These are phyloP conservation scores for Wickerhamiella australiensis DNA, from an alignment of 805 yeast genomes.

Conservation along the genomic window DNA sequence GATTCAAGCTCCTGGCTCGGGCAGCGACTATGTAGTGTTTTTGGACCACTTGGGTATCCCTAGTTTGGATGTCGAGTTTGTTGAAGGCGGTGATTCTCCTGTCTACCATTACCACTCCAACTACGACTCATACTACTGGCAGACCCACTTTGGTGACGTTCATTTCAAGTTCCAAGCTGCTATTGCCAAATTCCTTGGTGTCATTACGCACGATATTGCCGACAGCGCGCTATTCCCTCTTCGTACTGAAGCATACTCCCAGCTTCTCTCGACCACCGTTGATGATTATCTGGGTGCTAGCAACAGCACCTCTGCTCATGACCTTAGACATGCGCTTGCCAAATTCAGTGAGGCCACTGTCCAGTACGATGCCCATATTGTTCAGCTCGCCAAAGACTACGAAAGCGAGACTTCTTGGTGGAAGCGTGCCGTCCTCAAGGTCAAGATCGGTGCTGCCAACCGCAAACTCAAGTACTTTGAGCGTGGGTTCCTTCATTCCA, in stretches of 20 bases:
- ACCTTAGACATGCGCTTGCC: slow-evolving; percentile 18
- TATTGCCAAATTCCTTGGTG: slow-evolving; percentile 42
- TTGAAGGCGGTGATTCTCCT: slow-evolving; percentile 36
- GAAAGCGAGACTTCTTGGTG: slow-evolving; percentile 63
- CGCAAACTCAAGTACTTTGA: slow-evolving; percentile 34
- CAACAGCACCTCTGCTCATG: slow-evolving; percentile 3
- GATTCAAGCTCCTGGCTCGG: slow-evolving; percentile 49
- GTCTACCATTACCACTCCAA: slow-evolving; percentile 68
- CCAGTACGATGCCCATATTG: slow-evolving; percentile 38
- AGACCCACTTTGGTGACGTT: slow-evolving; percentile 50
- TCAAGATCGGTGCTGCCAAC: slow-evolving; percentile 29
- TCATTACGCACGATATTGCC: slow-evolving; percentile 37
- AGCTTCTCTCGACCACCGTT: slow-evolving; percentile 31
- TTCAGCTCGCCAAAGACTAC: slow-evolving; percentile 39
- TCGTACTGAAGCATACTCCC: slow-evolving; percentile 33
- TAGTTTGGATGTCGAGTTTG: slow-evolving; percentile 45
- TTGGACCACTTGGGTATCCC: slow-evolving; percentile 35
- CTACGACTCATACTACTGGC: slow-evolving; percentile 63
- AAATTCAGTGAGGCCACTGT: slow-evolving; percentile 26
- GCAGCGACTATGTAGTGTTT: slow-evolving; percentile 49
- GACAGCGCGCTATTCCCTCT: slow-evolving; percentile 39
- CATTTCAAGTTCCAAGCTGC: slow-evolving; percentile 48
- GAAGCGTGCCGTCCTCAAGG: slow-evolving; percentile 21
- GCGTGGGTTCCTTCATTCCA: slow-evolving; percentile 34
- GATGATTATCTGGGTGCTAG: slow-evolving; percentile 25